Conservation (phyloP, 768 basidiomycete genomes). For the Coprinopsis sp. region DNA sequence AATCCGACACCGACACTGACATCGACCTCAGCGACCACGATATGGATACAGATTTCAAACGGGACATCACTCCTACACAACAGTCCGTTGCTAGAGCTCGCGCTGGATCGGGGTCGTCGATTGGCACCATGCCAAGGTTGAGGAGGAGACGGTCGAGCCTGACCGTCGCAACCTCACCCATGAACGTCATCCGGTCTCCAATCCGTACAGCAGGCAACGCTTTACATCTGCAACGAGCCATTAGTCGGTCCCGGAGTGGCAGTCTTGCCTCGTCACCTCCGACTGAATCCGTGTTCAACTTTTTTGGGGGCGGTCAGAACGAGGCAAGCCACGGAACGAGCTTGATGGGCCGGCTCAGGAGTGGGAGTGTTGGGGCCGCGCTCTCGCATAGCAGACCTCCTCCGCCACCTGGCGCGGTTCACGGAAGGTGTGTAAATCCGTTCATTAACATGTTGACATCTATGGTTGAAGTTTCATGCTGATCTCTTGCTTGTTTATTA, state of each 20-base stretch:
- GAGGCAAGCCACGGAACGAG: slow-evolving; percentile 34
- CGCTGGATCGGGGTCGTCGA: background rate
- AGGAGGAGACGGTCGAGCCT: slow-evolving; percentile 58
- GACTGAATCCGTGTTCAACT: background rate
- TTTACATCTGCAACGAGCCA: slow-evolving; percentile 38
- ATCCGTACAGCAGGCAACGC: slow-evolving; percentile 47
- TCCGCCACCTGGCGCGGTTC: slow-evolving; percentile 4
- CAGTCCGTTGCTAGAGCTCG: slow-evolving; percentile 17
- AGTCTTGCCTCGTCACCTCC: slow-evolving; percentile 29
- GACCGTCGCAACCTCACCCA: slow-evolving; percentile 48
- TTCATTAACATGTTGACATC: too few relatives aligned
- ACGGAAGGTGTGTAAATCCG: slow-evolving; percentile 20
- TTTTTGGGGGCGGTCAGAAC: slow-evolving; percentile 9
- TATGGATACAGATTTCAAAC: slow-evolving; percentile 14
- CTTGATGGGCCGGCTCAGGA: slow-evolving; percentile 49
- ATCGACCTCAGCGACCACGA: slow-evolving; percentile 20
- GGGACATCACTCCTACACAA: slow-evolving; percentile 26
- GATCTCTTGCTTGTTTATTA: slow-evolving; percentile 15
- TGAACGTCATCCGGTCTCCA: slow-evolving; percentile 56
- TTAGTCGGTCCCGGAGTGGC: slow-evolving; percentile 38
- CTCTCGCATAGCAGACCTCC: slow-evolving; percentile 22
- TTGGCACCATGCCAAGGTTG: slow-evolving; percentile 31
- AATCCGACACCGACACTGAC: slow-evolving; percentile 11
- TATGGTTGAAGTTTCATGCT: slow-evolving; percentile 3
- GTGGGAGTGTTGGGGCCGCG: slow-evolving; percentile 51